Base-by-base conservation (phyloP, 306 rosid species). In the Casuarina equisetifolia region DNA sequence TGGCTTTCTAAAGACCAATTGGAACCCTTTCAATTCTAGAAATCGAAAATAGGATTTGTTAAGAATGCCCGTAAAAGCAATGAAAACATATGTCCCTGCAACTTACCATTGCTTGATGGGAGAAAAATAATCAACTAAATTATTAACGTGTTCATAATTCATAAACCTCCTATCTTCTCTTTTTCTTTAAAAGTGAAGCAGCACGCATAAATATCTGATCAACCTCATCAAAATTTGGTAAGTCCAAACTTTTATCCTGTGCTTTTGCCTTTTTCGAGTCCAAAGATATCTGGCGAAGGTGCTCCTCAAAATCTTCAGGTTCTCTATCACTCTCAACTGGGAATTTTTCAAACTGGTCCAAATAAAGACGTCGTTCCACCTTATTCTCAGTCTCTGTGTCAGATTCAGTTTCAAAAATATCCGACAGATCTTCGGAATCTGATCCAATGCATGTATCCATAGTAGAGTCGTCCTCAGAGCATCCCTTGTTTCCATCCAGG, bases 261-360 rank as follows among this genome's bases (percentile, higher is more conserved):
- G 81, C 40, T 40, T 76, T 78, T 0, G 75, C 77, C 67, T 80
- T 76, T 82, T 80, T 82, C 9, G 96, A 85, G 67, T 82, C 89
- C 19, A 71, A 6, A 71, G 96, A 87, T 81, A 91, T 84, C 81
- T 87, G 90, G 59, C 87, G 87, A 43, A 89, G 84, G 74, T 95
- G 86, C 81, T 91, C 97, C 76, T 89, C 90, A 76, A 92, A 90
- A 74, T 87, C 93, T 81, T 88, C 90, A 0, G 70, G 78, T 69
- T 85, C 92, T 4, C 59, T 86, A 44, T 82, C 77, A 38, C 80
- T 86, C 72, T 81, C 84, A 48, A 49, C 79, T 10, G 88, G 87
- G 77, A 95, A 90, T 25, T 88, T 91, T 81, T 88, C 88, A 40
- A 95, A 95, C 78, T 84, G 85, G 17, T 89, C 89, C 94, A 95